phyloP scores from a whole-genome alignment of 2,329 filamentous ascomycete species.

The Elsinoe necatrix region DNA sequence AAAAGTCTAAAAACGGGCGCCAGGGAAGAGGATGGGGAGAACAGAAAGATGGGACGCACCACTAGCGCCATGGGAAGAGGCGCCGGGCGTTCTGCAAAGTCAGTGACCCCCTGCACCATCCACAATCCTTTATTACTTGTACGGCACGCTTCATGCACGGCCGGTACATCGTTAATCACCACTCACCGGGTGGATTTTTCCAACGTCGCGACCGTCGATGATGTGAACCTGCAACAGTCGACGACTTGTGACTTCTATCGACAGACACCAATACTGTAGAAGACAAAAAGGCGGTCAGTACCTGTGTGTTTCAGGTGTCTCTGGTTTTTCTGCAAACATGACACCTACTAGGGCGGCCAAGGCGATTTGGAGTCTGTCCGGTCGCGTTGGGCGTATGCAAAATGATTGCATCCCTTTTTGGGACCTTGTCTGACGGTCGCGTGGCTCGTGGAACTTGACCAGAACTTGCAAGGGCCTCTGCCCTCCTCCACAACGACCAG shows the following conservation, averaged over 20 bases:
- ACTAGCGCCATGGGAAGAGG: constrained; percentile 2
- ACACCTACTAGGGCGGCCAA: not conserved
- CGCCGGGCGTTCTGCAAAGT: constrained; percentile 6
- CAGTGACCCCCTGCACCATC: constrained; percentile 9
- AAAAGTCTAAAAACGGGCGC: constrained; percentile 7
- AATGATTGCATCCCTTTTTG: constrained; percentile 11
- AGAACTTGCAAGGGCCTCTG: constrained; percentile 2
- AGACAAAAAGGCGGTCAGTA: not conserved
- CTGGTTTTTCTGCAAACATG: constrained; percentile 2
- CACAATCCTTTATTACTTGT: too few relatives aligned
- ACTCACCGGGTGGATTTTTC: not conserved
- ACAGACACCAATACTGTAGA: not conserved
- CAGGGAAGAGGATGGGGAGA: not conserved
- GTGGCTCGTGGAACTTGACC: constrained; percentile 11
- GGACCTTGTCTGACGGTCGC: constrained; percentile 5
- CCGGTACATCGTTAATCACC: constrained; percentile 12
- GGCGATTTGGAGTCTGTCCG: not conserved
- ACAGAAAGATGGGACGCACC: constrained; percentile 1
- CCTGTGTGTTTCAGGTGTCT: not conserved
- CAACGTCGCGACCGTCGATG: not conserved
- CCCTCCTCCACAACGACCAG: not conserved
- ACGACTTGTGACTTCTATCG: not conserved
- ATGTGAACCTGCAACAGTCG: constrained; percentile 3
- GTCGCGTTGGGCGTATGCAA: constrained; percentile 7
- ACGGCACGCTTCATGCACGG: constrained; percentile 5